phyloP scores from a whole-genome alignment of 805 yeast genomes.

The Deakozyma indianensis region DNA sequence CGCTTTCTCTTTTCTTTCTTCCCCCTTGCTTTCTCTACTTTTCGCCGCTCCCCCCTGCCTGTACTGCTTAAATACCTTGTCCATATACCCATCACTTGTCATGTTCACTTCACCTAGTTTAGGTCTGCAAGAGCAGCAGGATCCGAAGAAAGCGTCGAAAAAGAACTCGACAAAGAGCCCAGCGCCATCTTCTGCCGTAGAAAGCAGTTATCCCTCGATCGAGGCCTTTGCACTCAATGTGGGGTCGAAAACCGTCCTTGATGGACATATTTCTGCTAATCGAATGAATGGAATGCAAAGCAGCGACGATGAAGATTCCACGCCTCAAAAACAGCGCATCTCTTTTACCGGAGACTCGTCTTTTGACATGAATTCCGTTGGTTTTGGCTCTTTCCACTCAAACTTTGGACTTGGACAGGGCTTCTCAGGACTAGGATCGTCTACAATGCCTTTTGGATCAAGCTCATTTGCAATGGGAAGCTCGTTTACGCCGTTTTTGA shows the following conservation, averaged over 20 bases:
- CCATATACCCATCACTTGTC: too few species aligned
- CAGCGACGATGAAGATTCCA: neutral
- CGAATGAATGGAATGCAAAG: neutral
- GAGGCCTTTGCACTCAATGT: slow-evolving; percentile 1
- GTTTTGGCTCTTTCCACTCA: neutral
- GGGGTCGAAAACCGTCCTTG: neutral
- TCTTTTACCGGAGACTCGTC: neutral
- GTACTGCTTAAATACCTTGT: too few species aligned
- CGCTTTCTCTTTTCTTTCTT: too few species aligned
- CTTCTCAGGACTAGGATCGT: neutral
- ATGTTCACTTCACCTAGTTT: neutral
- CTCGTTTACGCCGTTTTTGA: neutral
- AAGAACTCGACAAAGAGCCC: neutral
- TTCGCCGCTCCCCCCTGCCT: too few species aligned
- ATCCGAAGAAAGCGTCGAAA: neutral
- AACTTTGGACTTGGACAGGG: neutral
- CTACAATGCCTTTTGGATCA: neutral
- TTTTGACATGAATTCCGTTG: neutral
- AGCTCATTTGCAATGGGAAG: neutral
- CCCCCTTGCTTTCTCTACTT: too few species aligned
- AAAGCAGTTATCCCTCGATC: slow-evolving; percentile 1
- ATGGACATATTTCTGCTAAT: neutral
- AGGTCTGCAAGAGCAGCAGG: neutral
- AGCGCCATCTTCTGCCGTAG: neutral
- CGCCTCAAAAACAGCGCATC: neutral